Conservation (phyloP, 306 rosid species). For the Quercus alba region DNA sequence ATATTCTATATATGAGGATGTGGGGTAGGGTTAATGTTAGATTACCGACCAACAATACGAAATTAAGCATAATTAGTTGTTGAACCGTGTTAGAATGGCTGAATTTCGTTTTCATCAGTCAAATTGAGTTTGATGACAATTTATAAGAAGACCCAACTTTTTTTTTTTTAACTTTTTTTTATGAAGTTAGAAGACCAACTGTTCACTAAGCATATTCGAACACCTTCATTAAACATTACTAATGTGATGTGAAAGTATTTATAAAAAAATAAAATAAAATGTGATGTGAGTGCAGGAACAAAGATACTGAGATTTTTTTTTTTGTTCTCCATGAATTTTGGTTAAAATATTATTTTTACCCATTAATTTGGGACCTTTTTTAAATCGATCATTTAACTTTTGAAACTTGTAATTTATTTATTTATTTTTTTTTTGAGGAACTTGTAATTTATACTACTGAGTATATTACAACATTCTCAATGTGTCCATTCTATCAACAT, state of each 20-base stretch:
- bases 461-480: too few species aligned
- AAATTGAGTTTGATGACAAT: slow-evolving; percentile 9
- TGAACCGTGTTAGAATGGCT: slow-evolving; percentile 20
- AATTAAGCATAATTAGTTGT: slow-evolving; percentile 35
- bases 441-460: too few species aligned
- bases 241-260: not conserved
- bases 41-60: slow-evolving; percentile 42
- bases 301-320: not conserved
- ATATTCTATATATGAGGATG: not conserved
- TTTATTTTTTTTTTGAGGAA: too few species aligned
- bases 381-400: too few species aligned
- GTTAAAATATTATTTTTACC: too few species aligned
- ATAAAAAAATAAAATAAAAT: not conserved
- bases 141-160: not conserved
- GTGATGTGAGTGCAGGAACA: not conserved
- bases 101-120: not conserved
- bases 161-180: too few species aligned
- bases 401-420: too few species aligned
- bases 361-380: too few species aligned
- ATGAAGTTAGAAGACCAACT: too few species aligned
- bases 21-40: slow-evolving; percentile 23
- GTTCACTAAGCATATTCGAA: too few species aligned
- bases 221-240: not conserved
- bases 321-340: too few species aligned
- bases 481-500: too few species aligned